phyloP scores from a whole-genome alignment of 345 rosid species.

The Garcia nutans region DNA sequence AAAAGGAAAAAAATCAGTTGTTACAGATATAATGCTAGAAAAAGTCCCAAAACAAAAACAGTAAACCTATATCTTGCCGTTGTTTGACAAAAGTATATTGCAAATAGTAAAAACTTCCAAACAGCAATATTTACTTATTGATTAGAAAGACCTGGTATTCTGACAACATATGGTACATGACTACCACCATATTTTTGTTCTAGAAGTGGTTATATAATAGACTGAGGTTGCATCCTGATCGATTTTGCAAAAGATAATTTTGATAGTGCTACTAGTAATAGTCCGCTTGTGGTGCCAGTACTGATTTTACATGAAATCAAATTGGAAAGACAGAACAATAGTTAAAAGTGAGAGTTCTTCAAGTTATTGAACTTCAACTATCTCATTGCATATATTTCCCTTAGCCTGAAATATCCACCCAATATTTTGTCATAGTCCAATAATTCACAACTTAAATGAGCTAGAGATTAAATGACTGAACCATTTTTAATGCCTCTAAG shows the following conservation, averaged over 20 bases:
- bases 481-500: background rate
- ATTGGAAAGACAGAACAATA: background rate
- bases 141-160: background rate
- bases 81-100: background rate
- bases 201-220: background rate
- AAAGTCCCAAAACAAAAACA: background rate
- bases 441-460: background rate
- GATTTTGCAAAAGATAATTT: background rate
- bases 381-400: background rate
- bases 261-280: background rate
- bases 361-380: background rate
- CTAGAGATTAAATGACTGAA: background rate
- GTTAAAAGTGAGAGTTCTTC: background rate
- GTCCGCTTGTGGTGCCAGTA: too few species aligned
- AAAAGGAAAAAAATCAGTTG: constrained; percentile 29
- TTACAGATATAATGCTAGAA: constrained; percentile 17
- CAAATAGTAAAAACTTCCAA: background rate
- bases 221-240: background rate
- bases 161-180: background rate
- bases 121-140: background rate
- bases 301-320: background rate
- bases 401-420: background rate
- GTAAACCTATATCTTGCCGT: background rate
- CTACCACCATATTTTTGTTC: background rate
- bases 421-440: background rate